phyloP scores from a whole-genome alignment of 768 basidiomycete genomes.

The Kwoniella sp. region DNA sequence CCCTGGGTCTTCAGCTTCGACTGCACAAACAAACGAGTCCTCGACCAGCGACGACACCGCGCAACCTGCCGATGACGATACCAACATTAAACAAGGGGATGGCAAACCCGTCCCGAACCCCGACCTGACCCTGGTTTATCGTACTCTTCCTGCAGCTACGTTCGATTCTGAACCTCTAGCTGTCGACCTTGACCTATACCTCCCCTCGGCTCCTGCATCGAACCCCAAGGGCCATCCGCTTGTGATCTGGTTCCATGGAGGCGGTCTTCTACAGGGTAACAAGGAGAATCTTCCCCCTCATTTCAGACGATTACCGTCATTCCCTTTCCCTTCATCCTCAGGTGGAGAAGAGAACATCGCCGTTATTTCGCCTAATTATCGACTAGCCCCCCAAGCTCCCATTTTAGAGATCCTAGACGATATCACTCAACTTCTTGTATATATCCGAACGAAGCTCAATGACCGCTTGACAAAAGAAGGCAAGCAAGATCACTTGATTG shows the following conservation, averaged over 20 bases:
- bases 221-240: constrained; percentile 34
- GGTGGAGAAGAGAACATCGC: constrained; percentile 32
- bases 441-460: constrained; percentile 39
- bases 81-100: neutral
- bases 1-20: constrained; percentile 4
- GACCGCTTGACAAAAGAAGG: constrained; percentile 27
- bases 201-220: constrained; percentile 31
- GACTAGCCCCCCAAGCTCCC: constrained; percentile 55
- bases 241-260: constrained; percentile 54
- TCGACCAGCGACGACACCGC: neutral
- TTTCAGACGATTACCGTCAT: constrained; percentile 40
- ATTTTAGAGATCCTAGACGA: constrained; percentile 54
- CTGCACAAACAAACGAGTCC: neutral
- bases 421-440: constrained; percentile 37
- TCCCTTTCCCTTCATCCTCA: constrained; percentile 8
- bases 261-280: constrained; percentile 51
- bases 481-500: constrained; percentile 34
- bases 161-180: constrained; percentile 46
- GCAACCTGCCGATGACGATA: neutral
- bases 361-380: constrained; percentile 55
- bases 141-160: constrained; percentile 44
- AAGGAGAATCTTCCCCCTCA: constrained; percentile 54
- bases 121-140: constrained; percentile 33
- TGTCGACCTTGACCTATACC: constrained; percentile 50
- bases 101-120: constrained; percentile 29